Conservation (phyloP, 2,329 filamentous ascomycete genomes). For the Fusarium dimerum region DNA sequence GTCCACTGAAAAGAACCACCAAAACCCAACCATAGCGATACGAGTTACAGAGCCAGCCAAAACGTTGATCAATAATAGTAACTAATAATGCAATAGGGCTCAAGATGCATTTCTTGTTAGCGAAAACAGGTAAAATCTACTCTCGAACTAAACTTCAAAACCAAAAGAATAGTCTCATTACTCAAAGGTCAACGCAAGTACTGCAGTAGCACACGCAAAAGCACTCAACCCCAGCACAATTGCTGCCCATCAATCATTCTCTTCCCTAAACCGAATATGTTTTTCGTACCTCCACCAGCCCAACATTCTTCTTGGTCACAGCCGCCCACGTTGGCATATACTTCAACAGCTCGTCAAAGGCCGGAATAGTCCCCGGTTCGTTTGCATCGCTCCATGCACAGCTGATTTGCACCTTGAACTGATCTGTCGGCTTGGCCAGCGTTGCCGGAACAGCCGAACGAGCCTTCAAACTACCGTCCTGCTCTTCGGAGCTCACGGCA, state of each 20-base stretch:
- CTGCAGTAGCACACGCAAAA: too few relatives aligned
- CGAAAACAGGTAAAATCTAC: too few relatives aligned
- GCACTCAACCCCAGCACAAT: not conserved
- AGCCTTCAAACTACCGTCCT: slow-evolving; percentile 16
- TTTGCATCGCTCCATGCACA: slow-evolving; percentile 93
- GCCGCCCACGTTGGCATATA: slow-evolving; percentile 81
- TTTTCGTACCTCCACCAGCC: slow-evolving; percentile 79
- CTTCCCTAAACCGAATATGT: slow-evolving; percentile 39
- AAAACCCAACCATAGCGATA: too few relatives aligned
- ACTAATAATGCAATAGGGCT: too few relatives aligned
- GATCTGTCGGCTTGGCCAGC: slow-evolving; percentile 5
- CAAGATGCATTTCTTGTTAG: too few relatives aligned
- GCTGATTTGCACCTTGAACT: slow-evolving; percentile 64
- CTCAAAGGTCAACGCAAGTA: too few relatives aligned
- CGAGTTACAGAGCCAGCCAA: too few relatives aligned
- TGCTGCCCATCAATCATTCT: not conserved
- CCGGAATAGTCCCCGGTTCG: slow-evolving; percentile 69
- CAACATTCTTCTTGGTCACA: slow-evolving; percentile 73
- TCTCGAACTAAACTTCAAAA: too few relatives aligned
- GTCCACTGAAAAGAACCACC: too few relatives aligned
- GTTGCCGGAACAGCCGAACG: slow-evolving; percentile 2
- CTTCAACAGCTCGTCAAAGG: slow-evolving; percentile 75
- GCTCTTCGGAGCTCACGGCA: not conserved
- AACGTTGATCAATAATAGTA: too few relatives aligned
- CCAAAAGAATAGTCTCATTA: too few relatives aligned